Percentiles rank a stretch among this genome's conserved stretches.
phyloP scores from a whole-genome alignment of 2,329 filamentous ascomycete species.

The Bipolaris bicolor region DNA sequence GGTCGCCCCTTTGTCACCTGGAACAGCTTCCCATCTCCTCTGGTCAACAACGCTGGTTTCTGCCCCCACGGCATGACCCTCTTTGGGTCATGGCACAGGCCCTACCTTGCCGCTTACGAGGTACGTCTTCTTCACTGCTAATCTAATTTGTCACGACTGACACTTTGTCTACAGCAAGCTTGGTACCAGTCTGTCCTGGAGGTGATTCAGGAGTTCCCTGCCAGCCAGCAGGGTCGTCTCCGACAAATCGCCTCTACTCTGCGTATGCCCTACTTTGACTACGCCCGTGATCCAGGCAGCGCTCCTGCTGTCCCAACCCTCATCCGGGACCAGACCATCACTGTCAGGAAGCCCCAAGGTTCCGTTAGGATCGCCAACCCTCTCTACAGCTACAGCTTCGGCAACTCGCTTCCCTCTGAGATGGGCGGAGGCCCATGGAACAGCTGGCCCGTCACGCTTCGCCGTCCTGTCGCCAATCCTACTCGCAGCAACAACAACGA shows the following conservation, averaged over 20 bases:
- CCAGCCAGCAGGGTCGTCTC: constrained; percentile 48
- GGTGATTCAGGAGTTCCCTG: constrained; percentile 52
- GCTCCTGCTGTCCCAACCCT: constrained; percentile 40
- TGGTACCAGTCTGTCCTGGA: constrained; percentile 50
- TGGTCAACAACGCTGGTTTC: constrained; percentile 67
- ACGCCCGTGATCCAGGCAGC: constrained; percentile 49
- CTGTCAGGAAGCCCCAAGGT: constrained; percentile 52
- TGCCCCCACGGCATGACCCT: constrained; percentile 77
- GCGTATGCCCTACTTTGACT: constrained; percentile 58
- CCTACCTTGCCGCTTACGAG: constrained; percentile 72
- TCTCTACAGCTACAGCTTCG: constrained; percentile 53
- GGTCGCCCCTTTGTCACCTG: constrained; percentile 70
- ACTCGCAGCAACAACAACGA: constrained; percentile 49
- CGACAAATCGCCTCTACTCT: constrained; percentile 49
- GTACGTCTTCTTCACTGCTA: constrained; percentile 39
- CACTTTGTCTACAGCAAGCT: constrained; percentile 47
- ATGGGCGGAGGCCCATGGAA: constrained; percentile 51
- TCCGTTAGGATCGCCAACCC: constrained; percentile 52
- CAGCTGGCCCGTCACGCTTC: constrained; percentile 41
- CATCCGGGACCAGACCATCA: constrained; percentile 52
- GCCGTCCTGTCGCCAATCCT: constrained; percentile 41
- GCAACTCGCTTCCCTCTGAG: constrained; percentile 60
- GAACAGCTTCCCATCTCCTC: constrained; percentile 53
- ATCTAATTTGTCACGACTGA: not conserved
- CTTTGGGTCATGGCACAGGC: constrained; percentile 84